These are phyloP conservation scores for Colletotrichum echinochloae DNA, from an alignment of 2,329 filamentous ascomycete species.

Conservation along the genomic window DNA sequence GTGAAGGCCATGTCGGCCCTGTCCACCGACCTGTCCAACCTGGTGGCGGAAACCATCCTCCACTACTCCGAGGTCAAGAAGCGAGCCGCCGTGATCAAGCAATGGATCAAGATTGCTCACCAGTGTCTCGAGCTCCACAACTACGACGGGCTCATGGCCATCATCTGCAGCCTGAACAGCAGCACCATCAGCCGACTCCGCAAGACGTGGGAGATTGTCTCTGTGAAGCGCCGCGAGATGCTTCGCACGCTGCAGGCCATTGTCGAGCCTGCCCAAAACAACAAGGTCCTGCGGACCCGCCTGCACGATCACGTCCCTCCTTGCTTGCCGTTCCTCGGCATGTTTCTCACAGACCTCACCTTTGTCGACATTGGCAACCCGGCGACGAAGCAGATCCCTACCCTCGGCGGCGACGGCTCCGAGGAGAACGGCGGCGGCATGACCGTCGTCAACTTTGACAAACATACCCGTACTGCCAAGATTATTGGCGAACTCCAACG, in stretches of 20 bases:
- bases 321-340: slow-evolving; percentile 94
- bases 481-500: slow-evolving; percentile 96
- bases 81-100: slow-evolving; percentile 89
- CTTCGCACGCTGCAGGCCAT: slow-evolving; percentile 85
- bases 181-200: slow-evolving; percentile 90
- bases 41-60: slow-evolving; percentile 93
- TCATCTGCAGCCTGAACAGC: slow-evolving; percentile 92
- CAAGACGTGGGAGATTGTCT: slow-evolving; percentile 92
- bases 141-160: slow-evolving; percentile 96
- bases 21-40: slow-evolving; percentile 90
- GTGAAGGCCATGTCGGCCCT: slow-evolving; percentile 94
- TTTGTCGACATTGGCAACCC: slow-evolving; percentile 97
- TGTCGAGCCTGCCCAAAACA: slow-evolving; percentile 91
- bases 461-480: slow-evolving; percentile 92
- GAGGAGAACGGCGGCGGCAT: slow-evolving; percentile 74
- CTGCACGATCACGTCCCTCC: slow-evolving; percentile 89
- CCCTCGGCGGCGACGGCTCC: slow-evolving; percentile 56
- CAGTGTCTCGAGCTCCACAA: slow-evolving; percentile 92
- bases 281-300: slow-evolving; percentile 84
- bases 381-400: slow-evolving; percentile 80
- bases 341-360: slow-evolving; percentile 95
- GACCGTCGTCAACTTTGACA: slow-evolving; percentile 96
- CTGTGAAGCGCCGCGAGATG: slow-evolving; percentile 82
- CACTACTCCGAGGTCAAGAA: slow-evolving; percentile 92
- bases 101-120: slow-evolving; percentile 95